These are phyloP conservation scores for Aspergillus pseudonomiae DNA, from an alignment of 2,329 filamentous ascomycete species.

Conservation along the genomic window DNA sequence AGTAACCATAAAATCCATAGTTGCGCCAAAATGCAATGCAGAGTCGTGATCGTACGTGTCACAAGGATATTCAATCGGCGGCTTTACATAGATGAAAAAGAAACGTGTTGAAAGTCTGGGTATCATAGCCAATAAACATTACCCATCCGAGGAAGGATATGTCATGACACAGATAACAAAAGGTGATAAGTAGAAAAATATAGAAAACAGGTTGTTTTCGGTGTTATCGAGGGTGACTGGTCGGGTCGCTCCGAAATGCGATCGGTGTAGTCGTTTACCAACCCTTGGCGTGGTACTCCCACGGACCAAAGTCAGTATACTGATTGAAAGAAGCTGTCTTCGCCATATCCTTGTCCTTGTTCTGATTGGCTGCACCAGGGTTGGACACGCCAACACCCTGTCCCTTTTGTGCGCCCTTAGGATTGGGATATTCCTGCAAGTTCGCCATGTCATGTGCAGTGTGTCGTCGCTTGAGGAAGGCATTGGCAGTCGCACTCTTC, in stretches of 20 bases:
- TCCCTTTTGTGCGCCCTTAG: slow-evolving; percentile 56
- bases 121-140: slow-evolving; percentile 28
- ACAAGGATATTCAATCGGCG: slow-evolving; percentile 27
- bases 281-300: slow-evolving; percentile 81
- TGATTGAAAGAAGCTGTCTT: slow-evolving; percentile 80
- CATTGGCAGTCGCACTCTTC: slow-evolving; percentile 85
- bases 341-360: slow-evolving; percentile 61
- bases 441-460: slow-evolving; percentile 90
- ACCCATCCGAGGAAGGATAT: slow-evolving; percentile 14
- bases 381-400: slow-evolving; percentile 27
- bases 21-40: slow-evolving; percentile 45
- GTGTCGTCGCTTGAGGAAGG: slow-evolving; percentile 85
- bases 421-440: slow-evolving; percentile 77
- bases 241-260: not conserved
- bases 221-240: not conserved
- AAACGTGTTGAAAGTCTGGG: slow-evolving; percentile 18
- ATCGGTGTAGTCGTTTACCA: slow-evolving; percentile 60
- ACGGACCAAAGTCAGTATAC: slow-evolving; percentile 80
- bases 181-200: not conserved
- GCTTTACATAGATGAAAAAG: slow-evolving; percentile 21
- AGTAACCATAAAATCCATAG: slow-evolving; percentile 32
- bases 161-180: slow-evolving; percentile 12
- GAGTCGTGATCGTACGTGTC: slow-evolving; percentile 42
- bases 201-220: not conserved
- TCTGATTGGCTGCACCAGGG: slow-evolving; percentile 29